A percentile compares a stretch with the other conserved stretches of the same genome.
These are phyloP conservation scores for Suhomyces wounanorum DNA, from an alignment of 1,139 yeast genomes.

Conservation along the genomic window DNA sequence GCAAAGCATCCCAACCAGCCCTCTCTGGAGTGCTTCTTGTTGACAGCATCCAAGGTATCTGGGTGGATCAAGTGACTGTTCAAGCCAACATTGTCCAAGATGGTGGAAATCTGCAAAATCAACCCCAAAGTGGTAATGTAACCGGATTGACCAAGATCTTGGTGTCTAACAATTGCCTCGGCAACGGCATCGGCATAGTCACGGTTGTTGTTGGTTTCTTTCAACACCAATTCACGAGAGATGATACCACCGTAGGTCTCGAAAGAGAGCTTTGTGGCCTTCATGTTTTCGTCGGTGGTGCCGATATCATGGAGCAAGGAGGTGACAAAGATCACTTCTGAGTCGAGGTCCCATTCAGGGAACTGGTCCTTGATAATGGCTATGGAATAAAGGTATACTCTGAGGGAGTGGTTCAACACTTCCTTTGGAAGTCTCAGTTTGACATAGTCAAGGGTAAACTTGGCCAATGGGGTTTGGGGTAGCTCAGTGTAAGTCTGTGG, in stretches of 20 bases:
- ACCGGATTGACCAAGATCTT: conserved; percentile 39
- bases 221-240: conserved; percentile 31
- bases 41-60: conserved; percentile 33
- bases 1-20: conserved; percentile 42
- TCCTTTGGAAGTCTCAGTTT: conserved; percentile 25
- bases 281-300: conserved; percentile 38
- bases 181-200: conserved; percentile 42
- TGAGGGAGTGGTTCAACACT: conserved; percentile 35
- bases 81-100: conserved; percentile 40
- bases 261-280: conserved; percentile 39
- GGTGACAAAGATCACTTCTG: conserved; percentile 34
- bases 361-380: conserved; percentile 42
- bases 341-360: conserved; percentile 36
- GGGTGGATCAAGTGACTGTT: conserved; percentile 33
- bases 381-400: conserved; percentile 36
- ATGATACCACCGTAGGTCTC: conserved; percentile 41
- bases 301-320: conserved; percentile 41
- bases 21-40: conserved; percentile 29
- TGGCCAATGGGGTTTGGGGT: conserved; percentile 26
- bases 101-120: conserved; percentile 38
- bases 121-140: conserved; percentile 40
- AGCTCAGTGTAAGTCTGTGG: conserved; percentile 24
- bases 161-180: conserved; percentile 43
- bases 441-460: conserved; percentile 28
- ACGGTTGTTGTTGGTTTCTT: conserved; percentile 23